phyloP scores from a whole-genome alignment of 2,329 filamentous ascomycete genomes.

The Neofusicoccum laricinum region DNA sequence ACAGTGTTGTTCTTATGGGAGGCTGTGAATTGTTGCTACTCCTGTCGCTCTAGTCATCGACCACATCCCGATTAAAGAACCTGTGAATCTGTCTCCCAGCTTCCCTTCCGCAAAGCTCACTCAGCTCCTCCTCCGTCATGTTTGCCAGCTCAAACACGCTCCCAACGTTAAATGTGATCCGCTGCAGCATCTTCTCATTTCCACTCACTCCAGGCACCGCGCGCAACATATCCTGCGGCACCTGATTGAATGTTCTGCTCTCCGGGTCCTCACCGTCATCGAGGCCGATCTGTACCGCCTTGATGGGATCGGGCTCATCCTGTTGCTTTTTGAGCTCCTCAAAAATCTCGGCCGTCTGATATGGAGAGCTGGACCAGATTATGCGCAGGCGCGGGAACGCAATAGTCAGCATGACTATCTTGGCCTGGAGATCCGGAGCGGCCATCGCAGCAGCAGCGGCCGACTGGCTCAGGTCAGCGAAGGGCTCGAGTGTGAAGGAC shows the following conservation, averaged over 20 bases:
- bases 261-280: constrained; percentile 54
- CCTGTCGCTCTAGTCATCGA: constrained; percentile 4
- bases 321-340: constrained; percentile 87
- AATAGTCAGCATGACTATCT: constrained; percentile 86
- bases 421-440: constrained; percentile 79
- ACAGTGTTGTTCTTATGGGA: too few relatives aligned
- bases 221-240: constrained; percentile 86
- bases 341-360: constrained; percentile 97
- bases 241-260: constrained; percentile 71
- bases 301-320: constrained; percentile 84
- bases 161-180: constrained; percentile 68
- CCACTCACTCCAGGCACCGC: constrained; percentile 76
- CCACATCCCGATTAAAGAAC: constrained; percentile 72
- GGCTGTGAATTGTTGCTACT: too few relatives aligned
- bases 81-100: constrained; percentile 70
- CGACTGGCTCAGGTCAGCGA: constrained; percentile 56
- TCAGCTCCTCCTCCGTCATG: constrained; percentile 71
- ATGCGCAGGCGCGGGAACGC: constrained; percentile 87
- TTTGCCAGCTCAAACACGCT: constrained; percentile 83
- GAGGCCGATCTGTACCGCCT: constrained; percentile 79
- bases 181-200: constrained; percentile 67
- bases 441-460: constrained; percentile 55
- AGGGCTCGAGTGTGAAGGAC: constrained; percentile 80
- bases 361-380: constrained; percentile 90
- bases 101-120: constrained; percentile 72